Base-by-base conservation (phyloP, 352 stramenopile genomes). In the Thraustochytrium sp. region DNA sequence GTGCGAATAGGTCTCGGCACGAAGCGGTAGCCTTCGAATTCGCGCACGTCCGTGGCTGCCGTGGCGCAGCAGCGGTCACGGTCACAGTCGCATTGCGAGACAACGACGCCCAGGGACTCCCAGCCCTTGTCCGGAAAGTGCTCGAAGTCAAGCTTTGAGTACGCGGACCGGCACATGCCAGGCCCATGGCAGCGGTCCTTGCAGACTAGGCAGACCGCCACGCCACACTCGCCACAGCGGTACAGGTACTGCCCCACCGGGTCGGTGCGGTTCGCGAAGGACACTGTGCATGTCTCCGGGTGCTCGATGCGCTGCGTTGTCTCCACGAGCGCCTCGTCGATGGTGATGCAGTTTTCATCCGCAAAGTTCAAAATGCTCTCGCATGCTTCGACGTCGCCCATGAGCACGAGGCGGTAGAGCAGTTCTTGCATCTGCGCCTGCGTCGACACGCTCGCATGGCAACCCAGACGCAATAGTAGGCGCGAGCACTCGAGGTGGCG, bases 251-350 rank as follows among this genome's bases (percentile, higher is more conserved):
- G 77, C 31, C 3, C 76, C n/a, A 85, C 51, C 16, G 54, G 37
- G 23, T 65, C 34, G 3, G 46, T 64, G 11, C 46, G 29, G n/a
- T 54, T 62, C 18, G 77, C 63, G 38, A 85, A 84, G 18, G 77
- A 82, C 3, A 85, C 82, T 16, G 77, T 84, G 44, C 77, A 82
- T 9, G 77, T 82, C 34, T 77, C 77, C n/a, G 77, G 62, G 8
- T 49, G 26, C 46, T 82, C 54, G 18, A 85, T 78, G 16, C 77
- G 46, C 40, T 64, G 72, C 42, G 63, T 64, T 16, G 40, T 44
- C 46, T 85, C 77, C n/a, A 85, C 62, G 8, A 85, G 48, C 31
- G 29, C 40, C 21, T 78, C 54, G 34, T 82, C 54, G 18, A 85
- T 54, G 18, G 31, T 78, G 4, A 85, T 37, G 9, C 46, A 21